Conservation (phyloP, 2,329 filamentous ascomycete species). For the Exophiala mesophila region DNA sequence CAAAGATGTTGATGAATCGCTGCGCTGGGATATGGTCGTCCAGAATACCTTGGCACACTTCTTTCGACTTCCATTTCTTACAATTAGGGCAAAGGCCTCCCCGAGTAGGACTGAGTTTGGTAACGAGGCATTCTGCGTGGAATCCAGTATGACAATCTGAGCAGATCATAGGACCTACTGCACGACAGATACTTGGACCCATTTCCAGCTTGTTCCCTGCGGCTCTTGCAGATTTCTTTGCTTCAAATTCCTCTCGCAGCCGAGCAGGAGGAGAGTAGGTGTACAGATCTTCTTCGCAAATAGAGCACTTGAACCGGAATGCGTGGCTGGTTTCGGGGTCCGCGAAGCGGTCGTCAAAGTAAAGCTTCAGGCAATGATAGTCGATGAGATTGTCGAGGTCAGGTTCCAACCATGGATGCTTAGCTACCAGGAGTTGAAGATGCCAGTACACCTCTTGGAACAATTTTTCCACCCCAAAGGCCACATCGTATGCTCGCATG, state of each 20-base stretch:
- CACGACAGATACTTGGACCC: not conserved
- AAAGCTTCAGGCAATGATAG: not conserved
- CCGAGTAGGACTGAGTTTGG: too few species aligned
- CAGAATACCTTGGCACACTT: too few species aligned
- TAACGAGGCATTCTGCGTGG: not conserved
- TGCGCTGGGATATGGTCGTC: too few species aligned
- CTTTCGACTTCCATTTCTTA: too few species aligned
- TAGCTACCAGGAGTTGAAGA: not conserved
- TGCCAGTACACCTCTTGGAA: not conserved
- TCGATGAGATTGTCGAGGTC: not conserved
- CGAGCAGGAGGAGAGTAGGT: not conserved
- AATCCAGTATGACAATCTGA: not conserved
- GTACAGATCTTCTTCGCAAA: not conserved
- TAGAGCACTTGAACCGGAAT: not conserved
- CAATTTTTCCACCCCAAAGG: not conserved
- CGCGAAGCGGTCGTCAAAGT: not conserved
- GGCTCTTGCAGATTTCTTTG: not conserved
- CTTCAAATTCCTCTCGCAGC: not conserved
- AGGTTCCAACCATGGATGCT: not conserved
- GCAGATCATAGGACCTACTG: not conserved
- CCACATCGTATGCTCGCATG: not conserved
- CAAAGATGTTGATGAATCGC: too few species aligned
- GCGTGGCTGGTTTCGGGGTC: not conserved
- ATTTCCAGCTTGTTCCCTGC: not conserved
- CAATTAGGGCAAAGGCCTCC: too few species aligned